Base-by-base conservation (phyloP, 1,284 basidiomycete genomes). In the Earliella scabrosa region DNA sequence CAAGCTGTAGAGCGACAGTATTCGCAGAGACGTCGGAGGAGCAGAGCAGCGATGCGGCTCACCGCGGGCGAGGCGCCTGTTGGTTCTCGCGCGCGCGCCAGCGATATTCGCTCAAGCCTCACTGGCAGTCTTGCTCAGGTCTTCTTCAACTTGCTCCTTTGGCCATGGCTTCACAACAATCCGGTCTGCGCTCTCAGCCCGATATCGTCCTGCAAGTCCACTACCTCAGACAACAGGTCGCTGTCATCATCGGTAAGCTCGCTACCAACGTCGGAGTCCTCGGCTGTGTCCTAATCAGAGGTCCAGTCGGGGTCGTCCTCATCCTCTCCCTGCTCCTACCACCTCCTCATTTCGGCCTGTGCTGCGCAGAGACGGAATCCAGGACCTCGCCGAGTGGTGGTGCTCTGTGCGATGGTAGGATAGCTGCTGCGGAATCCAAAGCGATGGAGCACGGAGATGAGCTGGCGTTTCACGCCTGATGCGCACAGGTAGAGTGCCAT, bases 401-500 rank as follows among this genome's bases (percentile, higher is more conserved):
- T 18, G 3, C 34, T 55, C 3, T 63, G 58, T 7, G 56, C 60
- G 2, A 72, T 45, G 4, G 44, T 65, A 1, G 61, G 38, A 50
- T 74, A 74, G 52, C 71, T 73, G 24, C 66, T 64, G 4, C 54
- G 58, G 0, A 70, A 34, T 0, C 72, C 68, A 0, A 73, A 32
- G 31, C 63, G 66, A 2, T 63, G 62, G 16, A 72, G 38, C 3
- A 74, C 66, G 18, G 59, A 52, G 18, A 73, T 67, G 0, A 53
- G 52, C 54, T 75, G 73, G 1, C 71, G 65, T 14, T 64, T 59
- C 0, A 68, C 64, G 1, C 73, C 72, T 0, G 65, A 66, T 0
- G 67, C 69, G 47, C 72, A 73, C 4, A 77, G 63, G 47, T 73
- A 76, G 3, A 74, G 54, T 0, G 60, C 68, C n/a, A 71, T 45